These are phyloP conservation scores for Wickerhamomyces silvicola DNA, from an alignment of 805 yeast genomes.

Conservation along the genomic window DNA sequence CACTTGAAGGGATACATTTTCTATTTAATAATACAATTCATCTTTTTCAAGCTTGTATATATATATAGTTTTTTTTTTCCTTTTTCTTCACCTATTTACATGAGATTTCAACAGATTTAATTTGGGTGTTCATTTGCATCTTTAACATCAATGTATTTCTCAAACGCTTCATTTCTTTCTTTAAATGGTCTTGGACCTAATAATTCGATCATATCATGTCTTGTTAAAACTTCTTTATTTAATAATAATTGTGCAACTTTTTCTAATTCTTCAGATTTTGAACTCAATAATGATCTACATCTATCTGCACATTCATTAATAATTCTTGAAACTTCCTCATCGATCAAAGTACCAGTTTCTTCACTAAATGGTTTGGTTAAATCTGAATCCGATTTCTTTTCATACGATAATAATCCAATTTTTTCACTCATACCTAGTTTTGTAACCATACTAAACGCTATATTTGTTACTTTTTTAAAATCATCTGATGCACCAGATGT, in stretches of 20 bases:
- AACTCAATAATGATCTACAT: conserved; percentile 62
- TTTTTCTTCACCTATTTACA: no score
- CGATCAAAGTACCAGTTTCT: conserved; percentile 74
- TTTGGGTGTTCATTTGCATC: no score
- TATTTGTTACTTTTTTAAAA: conserved; percentile 88
- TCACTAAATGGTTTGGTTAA: conserved; percentile 87
- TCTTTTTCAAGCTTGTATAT: no score
- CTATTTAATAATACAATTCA: no score
- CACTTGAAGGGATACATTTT: no score
- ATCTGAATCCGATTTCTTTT: conserved; percentile 58
- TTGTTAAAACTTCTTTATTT: conserved; percentile 80
- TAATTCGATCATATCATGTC: conserved; percentile 88
- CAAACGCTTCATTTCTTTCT: conserved; percentile 86
- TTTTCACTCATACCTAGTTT: conserved; percentile 85
- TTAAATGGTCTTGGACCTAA: conserved; percentile 91
- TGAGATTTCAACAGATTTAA: no score
- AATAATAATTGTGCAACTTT: conserved; percentile 83
- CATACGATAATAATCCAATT: conserved; percentile 73
- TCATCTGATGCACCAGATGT: conserved; percentile 97
- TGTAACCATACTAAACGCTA: conserved; percentile 92
- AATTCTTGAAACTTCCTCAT: conserved; percentile 73
- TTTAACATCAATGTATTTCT: conserved; percentile 49
- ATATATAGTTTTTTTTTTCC: no score
- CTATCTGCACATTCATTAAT: conserved; percentile 67
- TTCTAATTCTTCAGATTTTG: conserved; percentile 70